Conservation (phyloP, 345 rosid species). For the Alliaria petiolata region DNA sequence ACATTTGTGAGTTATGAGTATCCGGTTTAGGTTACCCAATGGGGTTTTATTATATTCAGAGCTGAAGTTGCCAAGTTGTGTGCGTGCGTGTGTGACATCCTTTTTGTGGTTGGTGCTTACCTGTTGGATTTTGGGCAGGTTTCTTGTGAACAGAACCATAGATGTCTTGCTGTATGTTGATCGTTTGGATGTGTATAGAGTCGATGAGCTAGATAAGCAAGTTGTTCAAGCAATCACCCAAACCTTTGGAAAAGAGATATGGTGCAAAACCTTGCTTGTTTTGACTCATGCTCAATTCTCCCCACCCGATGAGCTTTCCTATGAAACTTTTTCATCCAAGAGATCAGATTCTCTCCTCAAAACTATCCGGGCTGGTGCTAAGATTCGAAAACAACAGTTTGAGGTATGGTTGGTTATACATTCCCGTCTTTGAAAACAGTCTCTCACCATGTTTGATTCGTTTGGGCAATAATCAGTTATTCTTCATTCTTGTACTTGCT, state of each 20-base stretch:
- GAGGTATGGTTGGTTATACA: conserved; percentile 43
- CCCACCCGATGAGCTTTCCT: conserved; percentile 71
- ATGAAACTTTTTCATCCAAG: conserved; percentile 58
- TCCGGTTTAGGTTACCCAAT: not conserved
- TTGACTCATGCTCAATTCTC: conserved; percentile 84
- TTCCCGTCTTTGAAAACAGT: not conserved
- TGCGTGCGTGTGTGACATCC: no score
- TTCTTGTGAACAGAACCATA: conserved; percentile 73
- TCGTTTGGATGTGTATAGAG: conserved; percentile 83
- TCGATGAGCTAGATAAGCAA: conserved; percentile 83
- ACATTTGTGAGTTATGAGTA: not conserved
- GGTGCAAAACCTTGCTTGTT: conserved; percentile 73
- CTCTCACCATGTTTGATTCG: not conserved
- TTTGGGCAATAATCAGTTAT: not conserved
- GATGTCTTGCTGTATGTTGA: conserved; percentile 73
- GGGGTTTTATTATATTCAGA: not conserved
- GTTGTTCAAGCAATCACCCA: conserved; percentile 61
- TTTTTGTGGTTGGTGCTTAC: no score
- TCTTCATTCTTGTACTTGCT: conserved; percentile 5
- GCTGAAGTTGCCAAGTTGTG: not conserved
- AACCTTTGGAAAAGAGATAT: conserved; percentile 75
- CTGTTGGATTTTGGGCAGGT: conserved; percentile 41
- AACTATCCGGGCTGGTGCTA: conserved; percentile 52
- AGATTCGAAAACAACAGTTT: conserved; percentile 49
- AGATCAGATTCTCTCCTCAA: conserved; percentile 70